Base-by-base conservation (phyloP, 129 eudicot genomes). In the Tagetes patula region DNA sequence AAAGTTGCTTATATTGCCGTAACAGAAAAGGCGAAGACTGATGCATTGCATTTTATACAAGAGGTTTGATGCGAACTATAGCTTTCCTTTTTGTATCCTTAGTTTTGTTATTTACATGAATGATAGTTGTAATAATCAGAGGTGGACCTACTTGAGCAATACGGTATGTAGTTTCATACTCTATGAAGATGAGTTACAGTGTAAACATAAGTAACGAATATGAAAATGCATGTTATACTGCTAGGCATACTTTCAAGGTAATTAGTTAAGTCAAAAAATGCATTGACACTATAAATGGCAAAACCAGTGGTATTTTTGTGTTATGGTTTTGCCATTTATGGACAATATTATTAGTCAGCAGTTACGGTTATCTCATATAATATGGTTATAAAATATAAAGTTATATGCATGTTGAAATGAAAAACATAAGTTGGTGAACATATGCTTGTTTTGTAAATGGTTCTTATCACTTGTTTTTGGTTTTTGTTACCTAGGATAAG, bases 21-120 rank as follows among this genome's bases (percentile, higher is more conserved):
- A 63, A 38, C 34, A 3, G 74, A 80, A 41, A 79, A 75, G 68
- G 69, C 65, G 13, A 78, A 78, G 77, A 75, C 54, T 10, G 86
- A 78, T 12, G 82, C 72, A 7, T 45, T 66, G 69, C 38, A 81
- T 34, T 75, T 80, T 58, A 46, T 80, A 7, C 49, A 2, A 8
- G 78, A 89, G 92, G 96, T 87, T 68, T 80, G 71, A 49, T 68
- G 56, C 49, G 34, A 52, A 52, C 56, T 58, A 64, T 60, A 31
- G 45, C 20, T 46, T 33, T 69, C 11, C 66, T 55, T 20, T 60
- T 40, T 36, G 8, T 37, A 3, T 53, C 10, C 3, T 32, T 20
- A 54, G 9, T 50, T 33, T 62, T 39, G 48, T 56, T 68, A 66
- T 14, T 56, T 40, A 9, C 3, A 8, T 62, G 62, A 31, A 30